Conservation (phyloP, 2,329 filamentous ascomycete genomes). For the Colletotrichum abscissum region DNA sequence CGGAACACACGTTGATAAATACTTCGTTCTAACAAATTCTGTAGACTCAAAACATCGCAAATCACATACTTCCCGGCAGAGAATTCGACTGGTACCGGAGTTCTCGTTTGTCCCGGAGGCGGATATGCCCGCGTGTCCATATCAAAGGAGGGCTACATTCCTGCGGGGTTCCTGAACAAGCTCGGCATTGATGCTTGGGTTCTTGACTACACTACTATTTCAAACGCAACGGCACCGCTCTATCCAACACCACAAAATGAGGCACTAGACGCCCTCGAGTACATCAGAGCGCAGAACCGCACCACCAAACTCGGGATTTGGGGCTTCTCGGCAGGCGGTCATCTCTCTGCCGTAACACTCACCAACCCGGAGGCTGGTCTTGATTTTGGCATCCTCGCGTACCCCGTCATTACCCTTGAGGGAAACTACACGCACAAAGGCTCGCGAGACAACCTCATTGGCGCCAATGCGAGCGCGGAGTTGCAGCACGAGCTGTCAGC, state of each 20-base stretch:
- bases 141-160: conserved; percentile 32
- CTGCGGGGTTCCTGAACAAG: conserved; percentile 34
- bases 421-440: conserved; percentile 32
- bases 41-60: conserved; percentile 20
- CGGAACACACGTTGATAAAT: too few species aligned
- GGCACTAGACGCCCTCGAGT: conserved; percentile 35
- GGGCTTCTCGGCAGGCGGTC: conserved; percentile 40
- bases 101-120: conserved; percentile 38
- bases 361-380: conserved; percentile 36
- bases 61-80: conserved; percentile 26
- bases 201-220: conserved; percentile 36
- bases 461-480: conserved; percentile 34
- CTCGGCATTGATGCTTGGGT: conserved; percentile 38
- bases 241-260: conserved; percentile 37
- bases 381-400: conserved; percentile 40
- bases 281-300: conserved; percentile 35
- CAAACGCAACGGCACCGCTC: conserved; percentile 34
- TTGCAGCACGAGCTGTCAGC: conserved; percentile 38
- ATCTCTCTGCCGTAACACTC: conserved; percentile 38
- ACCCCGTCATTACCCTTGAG: conserved; percentile 40
- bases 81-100: conserved; percentile 30
- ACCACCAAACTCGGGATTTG: conserved; percentile 39
- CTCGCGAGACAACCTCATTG: conserved; percentile 38
- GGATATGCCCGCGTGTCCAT: conserved; percentile 35
- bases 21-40: neutral